Evolutionary conservation across 2,329 filamentous ascomycete genomes (phyloP).

Genomic region (Monosporascus sp.): DNA sequence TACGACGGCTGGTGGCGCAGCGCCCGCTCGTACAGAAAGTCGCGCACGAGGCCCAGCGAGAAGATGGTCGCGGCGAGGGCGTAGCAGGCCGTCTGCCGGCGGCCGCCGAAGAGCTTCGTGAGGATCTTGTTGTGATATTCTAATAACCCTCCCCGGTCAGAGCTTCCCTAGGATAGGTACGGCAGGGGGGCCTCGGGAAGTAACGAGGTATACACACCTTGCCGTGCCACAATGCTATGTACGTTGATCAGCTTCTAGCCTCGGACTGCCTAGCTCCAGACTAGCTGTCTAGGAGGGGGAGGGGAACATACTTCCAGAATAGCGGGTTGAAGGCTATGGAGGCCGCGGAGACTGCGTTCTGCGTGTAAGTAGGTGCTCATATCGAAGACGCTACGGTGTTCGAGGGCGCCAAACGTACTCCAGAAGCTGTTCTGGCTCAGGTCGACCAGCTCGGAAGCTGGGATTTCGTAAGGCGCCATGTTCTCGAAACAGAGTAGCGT

Average conservation of each 20-base stretch:
- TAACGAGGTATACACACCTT: conserved; percentile 49
- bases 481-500: conserved; percentile 1
- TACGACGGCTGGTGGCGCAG: conserved; percentile 71
- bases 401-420: conserved; percentile 41
- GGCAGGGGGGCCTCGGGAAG: conserved; percentile 11
- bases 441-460: conserved; percentile 49
- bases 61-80: conserved; percentile 86
- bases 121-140: conserved; percentile 90
- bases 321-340: conserved; percentile 93
- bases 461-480: conserved; percentile 31
- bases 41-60: conserved; percentile 81
- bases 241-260: conserved; percentile 27
- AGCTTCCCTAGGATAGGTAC: conserved; percentile 5
- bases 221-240: conserved; percentile 71
- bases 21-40: conserved; percentile 80
- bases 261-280: too few species aligned
- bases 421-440: conserved; percentile 61
- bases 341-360: conserved; percentile 62
- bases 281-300: background rate
- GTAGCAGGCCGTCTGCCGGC: conserved; percentile 78
- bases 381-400: conserved; percentile 4
- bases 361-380: conserved; percentile 8
- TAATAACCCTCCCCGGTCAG: conserved; percentile 26
- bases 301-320: conserved; percentile 89
- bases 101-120: conserved; percentile 79